Evolutionary conservation across 345 rosid genomes (phyloP).

Genomic region (Pistacia integerrima): DNA sequence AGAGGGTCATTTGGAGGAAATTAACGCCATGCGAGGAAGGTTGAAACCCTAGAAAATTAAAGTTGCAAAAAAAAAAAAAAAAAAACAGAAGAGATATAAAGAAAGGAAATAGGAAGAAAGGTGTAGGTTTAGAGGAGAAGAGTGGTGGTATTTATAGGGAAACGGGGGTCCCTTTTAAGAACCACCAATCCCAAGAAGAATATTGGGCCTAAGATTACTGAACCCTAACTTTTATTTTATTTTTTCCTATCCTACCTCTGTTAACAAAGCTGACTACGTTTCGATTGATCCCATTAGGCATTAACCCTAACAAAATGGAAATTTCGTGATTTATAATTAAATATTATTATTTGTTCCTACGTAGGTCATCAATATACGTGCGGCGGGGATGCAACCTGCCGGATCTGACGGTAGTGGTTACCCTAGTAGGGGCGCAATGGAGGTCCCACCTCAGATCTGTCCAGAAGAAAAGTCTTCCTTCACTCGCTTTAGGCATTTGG

Average conservation of each 20-base stretch:
- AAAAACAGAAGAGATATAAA: background rate
- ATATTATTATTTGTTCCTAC: background rate
- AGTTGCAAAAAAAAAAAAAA: background rate
- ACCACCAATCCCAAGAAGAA: slow-evolving; percentile 96
- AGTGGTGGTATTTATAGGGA: slow-evolving; percentile 56
- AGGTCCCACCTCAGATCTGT: slow-evolving; percentile 43
- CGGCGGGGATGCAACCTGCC: slow-evolving; percentile 44
- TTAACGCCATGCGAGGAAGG: background rate
- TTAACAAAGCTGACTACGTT: slow-evolving; percentile 32
- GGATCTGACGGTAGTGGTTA: slow-evolving; percentile 55
- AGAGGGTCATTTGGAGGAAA: slow-evolving; percentile 48
- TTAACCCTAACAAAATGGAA: slow-evolving; percentile 12
- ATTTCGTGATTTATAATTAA: background rate
- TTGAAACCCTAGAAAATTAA: slow-evolving; percentile 22
- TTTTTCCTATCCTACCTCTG: background rate
- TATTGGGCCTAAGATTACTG: slow-evolving; percentile 59
- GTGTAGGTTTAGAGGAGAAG: slow-evolving; percentile 24
- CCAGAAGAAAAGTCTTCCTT: slow-evolving; percentile 11
- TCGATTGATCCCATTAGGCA: slow-evolving; percentile 30
- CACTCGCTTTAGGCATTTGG: slow-evolving; percentile 22
- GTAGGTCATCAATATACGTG: slow-evolving; percentile 31
- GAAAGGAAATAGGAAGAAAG: slow-evolving; percentile 11
- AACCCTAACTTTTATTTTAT: slow-evolving; percentile 32
- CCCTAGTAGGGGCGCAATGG: slow-evolving; percentile 33
- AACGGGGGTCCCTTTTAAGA: slow-evolving; percentile 32